A percentile compares a stretch with the other conserved stretches of the same genome.
These are phyloP conservation scores for Viola odorata DNA, from an alignment of 345 rosid species.

Conservation along the genomic window DNA sequence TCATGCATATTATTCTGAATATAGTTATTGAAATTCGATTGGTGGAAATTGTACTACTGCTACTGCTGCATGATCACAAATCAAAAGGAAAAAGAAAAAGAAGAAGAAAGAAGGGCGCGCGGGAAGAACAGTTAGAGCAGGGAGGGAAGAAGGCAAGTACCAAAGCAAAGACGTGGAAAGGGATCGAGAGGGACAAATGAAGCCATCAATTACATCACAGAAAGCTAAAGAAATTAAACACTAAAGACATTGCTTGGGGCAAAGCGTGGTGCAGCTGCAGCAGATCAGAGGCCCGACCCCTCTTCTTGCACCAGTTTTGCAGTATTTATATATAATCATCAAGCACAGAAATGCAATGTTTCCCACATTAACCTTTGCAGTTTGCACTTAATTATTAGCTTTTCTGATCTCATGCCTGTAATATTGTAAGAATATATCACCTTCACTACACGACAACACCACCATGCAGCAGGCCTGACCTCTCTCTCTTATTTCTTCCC, in stretches of 20 bases:
- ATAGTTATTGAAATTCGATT: slow-evolving; percentile 7
- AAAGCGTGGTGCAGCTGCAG: slow-evolving; percentile 55
- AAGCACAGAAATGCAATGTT: slow-evolving; percentile 5
- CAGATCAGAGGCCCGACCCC: slow-evolving; percentile 14
- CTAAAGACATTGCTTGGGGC: slow-evolving; percentile 52
- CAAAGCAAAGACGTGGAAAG: slow-evolving; percentile 6
- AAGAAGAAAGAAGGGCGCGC: neutral
- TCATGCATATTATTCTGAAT: neutral
- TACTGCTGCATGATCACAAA: too few species aligned
- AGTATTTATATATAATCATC: too few species aligned
- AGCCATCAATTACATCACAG: slow-evolving; percentile 37
- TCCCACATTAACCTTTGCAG: slow-evolving; percentile 13
- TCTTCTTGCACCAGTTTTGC: too few species aligned
- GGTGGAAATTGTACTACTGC: slow-evolving; percentile 13
- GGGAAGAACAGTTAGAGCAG: slow-evolving; percentile 8
- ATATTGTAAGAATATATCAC: slow-evolving; percentile 1
- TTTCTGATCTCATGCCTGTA: neutral
- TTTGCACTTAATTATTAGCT: too few species aligned
- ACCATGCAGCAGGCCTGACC: slow-evolving; percentile 3
- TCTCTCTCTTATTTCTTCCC: neutral
- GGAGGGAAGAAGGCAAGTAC: slow-evolving; percentile 3
- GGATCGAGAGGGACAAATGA: slow-evolving; percentile 11
- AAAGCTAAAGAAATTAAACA: too few species aligned
- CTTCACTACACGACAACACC: slow-evolving; percentile 25
- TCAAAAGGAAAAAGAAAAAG: too few species aligned